A percentile compares a stretch with the other conserved stretches of the same genome.
Conservation (phyloP, 805 yeast genomes). For the Cyberlindnera maritima region DNA sequence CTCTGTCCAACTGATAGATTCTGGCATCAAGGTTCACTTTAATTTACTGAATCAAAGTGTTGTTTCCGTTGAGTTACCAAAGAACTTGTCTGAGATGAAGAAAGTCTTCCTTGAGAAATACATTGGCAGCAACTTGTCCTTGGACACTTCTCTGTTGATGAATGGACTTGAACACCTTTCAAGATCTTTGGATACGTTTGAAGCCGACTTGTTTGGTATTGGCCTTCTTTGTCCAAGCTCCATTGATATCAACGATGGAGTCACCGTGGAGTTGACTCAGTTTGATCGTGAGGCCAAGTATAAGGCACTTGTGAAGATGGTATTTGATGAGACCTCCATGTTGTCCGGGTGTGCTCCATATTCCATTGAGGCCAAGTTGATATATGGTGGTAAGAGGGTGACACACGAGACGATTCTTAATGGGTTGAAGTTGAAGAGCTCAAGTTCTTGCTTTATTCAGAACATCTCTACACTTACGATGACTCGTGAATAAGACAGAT, state of each 20-base stretch:
- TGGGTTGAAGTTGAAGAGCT: conserved; percentile 13
- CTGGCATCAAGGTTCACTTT: conserved; percentile 9
- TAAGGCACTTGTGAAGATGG: conserved; percentile 16
- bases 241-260: conserved; percentile 4
- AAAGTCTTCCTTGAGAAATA: conserved; percentile 11
- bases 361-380: conserved; percentile 3
- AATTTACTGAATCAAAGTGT: conserved; percentile 9
- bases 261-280: conserved; percentile 16
- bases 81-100: conserved; percentile 7
- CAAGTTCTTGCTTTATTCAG: conserved; percentile 3
- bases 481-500: not conserved
- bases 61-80: conserved; percentile 8
- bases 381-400: conserved; percentile 18
- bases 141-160: conserved; percentile 7
- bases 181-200: conserved; percentile 6
- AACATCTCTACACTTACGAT: conserved; percentile 3
- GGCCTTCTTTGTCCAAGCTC: conserved; percentile 17
- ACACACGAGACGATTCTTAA: conserved; percentile 9
- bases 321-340: conserved; percentile 13
- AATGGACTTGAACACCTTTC: conserved; percentile 6
- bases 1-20: conserved; percentile 5
- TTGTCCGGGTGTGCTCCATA: conserved; percentile 4
- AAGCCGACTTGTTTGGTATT: conserved; percentile 19
- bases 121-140: not conserved
- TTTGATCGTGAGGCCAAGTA: conserved; percentile 19